Evolutionary conservation across 2,329 filamentous ascomycete species (phyloP).

Genomic region (Ophiognomonia clavigignenti-juglandacearum): DNA sequence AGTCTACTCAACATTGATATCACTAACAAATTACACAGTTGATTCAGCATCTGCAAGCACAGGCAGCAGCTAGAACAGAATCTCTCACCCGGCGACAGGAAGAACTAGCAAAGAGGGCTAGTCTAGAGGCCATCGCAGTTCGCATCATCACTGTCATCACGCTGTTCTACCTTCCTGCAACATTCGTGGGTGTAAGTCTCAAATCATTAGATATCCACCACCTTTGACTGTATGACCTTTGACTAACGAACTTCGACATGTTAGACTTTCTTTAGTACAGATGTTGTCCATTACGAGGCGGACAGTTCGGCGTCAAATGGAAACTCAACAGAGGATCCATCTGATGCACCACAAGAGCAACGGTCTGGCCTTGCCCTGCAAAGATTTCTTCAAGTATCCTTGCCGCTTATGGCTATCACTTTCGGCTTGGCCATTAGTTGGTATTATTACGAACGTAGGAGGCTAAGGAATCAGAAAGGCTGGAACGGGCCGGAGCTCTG

Average conservation of each 20-base stretch:
- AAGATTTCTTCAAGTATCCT: neutral
- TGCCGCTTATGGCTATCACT: neutral
- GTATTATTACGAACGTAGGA: neutral
- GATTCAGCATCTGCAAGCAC: constrained; percentile 1
- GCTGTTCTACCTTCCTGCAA: constrained; percentile 24
- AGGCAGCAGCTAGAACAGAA: neutral
- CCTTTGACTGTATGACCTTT: neutral
- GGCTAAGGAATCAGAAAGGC: neutral
- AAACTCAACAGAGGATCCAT: neutral
- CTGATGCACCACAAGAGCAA: neutral
- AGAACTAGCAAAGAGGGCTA: constrained; percentile 23
- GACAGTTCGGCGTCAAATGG: neutral
- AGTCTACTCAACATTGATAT: neutral
- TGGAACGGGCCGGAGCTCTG: neutral
- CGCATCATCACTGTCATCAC: constrained; percentile 25
- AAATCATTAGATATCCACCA: neutral
- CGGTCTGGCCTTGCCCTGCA: neutral
- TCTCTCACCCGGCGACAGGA: constrained; percentile 19
- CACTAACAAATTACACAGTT: neutral
- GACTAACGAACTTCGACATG: too few relatives aligned
- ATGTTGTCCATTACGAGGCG: constrained; percentile 19
- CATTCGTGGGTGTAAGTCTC: constrained; percentile 21
- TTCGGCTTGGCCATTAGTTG: neutral
- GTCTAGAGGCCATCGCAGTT: constrained; percentile 22
- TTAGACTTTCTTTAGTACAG: constrained; percentile 19